Conservation (phyloP, 495 filamentous ascomycete genomes). For the Pyrenula massariospora region DNA sequence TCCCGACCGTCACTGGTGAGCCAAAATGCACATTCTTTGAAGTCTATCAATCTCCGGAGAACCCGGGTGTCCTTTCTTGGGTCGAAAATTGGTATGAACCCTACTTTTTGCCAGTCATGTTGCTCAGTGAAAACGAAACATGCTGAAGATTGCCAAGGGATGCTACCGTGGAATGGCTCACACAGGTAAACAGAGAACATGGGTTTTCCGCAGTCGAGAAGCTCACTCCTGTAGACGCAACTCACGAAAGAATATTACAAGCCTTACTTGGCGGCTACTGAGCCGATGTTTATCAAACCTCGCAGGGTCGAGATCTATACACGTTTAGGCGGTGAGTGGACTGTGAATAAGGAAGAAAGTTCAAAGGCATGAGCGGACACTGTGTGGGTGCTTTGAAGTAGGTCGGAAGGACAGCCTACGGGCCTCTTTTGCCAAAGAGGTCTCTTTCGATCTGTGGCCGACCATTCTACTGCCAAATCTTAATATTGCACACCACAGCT, state of each 20-base stretch:
- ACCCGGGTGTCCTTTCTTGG: slow-evolving; percentile 30
- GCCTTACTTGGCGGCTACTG: slow-evolving; percentile 31
- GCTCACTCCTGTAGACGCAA: slow-evolving; percentile 24
- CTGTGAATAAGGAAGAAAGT: slow-evolving; percentile 15
- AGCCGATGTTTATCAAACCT: slow-evolving; percentile 36
- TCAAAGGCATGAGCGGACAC: not conserved
- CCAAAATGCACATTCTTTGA: slow-evolving; percentile 38
- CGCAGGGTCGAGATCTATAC: slow-evolving; percentile 25
- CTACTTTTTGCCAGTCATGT: not conserved
- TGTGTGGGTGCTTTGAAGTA: not conserved
- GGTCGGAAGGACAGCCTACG: not conserved
- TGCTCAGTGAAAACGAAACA: not conserved
- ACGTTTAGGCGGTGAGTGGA: slow-evolving; percentile 19
- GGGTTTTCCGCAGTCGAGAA: not conserved
- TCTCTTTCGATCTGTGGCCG: too few species aligned
- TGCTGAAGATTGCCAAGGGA: slow-evolving; percentile 15
- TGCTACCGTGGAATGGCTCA: slow-evolving; percentile 25
- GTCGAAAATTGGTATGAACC: slow-evolving; percentile 32
- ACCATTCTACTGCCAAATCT: too few species aligned
- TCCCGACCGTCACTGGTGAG: slow-evolving; percentile 28
- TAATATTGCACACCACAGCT: too few species aligned
- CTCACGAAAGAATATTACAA: slow-evolving; percentile 38
- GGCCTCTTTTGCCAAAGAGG: too few species aligned
- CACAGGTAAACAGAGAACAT: slow-evolving; percentile 15
- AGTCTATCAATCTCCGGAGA: slow-evolving; percentile 24